phyloP scores from a whole-genome alignment of 352 stramenopile genomes.

The Pythium coloratum region DNA sequence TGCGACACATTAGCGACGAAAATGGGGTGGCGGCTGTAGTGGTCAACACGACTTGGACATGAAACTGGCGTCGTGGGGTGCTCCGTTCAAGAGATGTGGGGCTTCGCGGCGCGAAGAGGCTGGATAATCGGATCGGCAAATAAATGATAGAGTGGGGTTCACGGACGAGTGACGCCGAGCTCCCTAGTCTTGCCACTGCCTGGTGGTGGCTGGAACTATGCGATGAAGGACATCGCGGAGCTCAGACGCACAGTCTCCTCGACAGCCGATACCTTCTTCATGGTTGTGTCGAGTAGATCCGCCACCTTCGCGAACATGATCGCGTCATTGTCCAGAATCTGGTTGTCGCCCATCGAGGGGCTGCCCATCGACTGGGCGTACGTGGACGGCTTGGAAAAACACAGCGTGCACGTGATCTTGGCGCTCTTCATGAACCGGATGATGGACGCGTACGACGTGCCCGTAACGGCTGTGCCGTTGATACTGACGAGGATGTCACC shows the following conservation, averaged over 20 bases:
- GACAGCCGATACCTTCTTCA: conserved; percentile 74
- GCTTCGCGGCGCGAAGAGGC: conserved; percentile 1
- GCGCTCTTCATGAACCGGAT: conserved; percentile 78
- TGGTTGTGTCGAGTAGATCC: conserved; percentile 67
- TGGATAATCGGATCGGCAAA: conserved; percentile 2
- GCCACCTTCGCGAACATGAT: conserved; percentile 64
- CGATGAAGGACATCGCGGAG: conserved; percentile 69
- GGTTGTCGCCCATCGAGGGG: conserved; percentile 29
- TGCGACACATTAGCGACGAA: background rate
- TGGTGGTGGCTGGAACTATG: conserved; percentile 26
- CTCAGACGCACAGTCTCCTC: conserved; percentile 77
- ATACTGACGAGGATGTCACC: conserved; percentile 77
- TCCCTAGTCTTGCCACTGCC: background rate
- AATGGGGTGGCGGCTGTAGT: background rate
- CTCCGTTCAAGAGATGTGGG: background rate
- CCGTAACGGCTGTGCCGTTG: conserved; percentile 62
- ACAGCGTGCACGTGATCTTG: conserved; percentile 76
- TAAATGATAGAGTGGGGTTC: conserved; percentile 2
- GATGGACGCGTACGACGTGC: conserved; percentile 61
- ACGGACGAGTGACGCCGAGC: background rate
- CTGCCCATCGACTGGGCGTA: conserved; percentile 11
- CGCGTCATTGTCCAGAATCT: conserved; percentile 38
- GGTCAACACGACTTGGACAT: conserved; percentile 3
- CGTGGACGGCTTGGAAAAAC: conserved; percentile 42
- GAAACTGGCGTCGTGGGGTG: background rate